phyloP scores from a whole-genome alignment of 495 filamentous ascomycete species.

The Apodospora peruviana region DNA sequence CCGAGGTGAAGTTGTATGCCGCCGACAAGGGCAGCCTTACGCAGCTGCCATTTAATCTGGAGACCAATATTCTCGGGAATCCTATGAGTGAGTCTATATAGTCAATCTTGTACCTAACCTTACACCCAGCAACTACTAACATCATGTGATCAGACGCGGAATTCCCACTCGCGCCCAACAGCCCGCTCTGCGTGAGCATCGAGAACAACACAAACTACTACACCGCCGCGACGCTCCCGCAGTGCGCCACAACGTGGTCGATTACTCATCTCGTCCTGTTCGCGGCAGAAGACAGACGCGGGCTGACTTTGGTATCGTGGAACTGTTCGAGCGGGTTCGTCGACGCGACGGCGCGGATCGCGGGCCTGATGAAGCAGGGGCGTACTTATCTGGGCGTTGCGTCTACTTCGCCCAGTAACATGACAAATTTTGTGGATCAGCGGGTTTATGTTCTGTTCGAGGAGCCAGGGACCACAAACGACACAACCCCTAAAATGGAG shows the following conservation, averaged over 20 bases:
- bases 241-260: background rate
- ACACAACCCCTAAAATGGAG: slow-evolving; percentile 1
- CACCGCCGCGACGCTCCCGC: background rate
- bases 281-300: background rate
- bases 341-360: slow-evolving; percentile 2
- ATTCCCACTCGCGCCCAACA: background rate
- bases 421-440: slow-evolving; percentile 9
- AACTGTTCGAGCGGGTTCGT: slow-evolving; percentile 12
- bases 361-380: slow-evolving; percentile 3
- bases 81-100: background rate
- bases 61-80: background rate
- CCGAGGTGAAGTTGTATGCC: background rate
- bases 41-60: background rate
- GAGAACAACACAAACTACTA: slow-evolving; percentile 8
- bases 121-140: background rate
- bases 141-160: no score
- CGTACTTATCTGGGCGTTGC: slow-evolving; percentile 9
- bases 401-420: slow-evolving; percentile 4
- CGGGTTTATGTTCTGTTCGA: slow-evolving; percentile 12
- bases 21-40: background rate
- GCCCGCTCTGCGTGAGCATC: background rate
- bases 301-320: slow-evolving; percentile 6
- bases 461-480: slow-evolving; percentile 1
- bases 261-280: slow-evolving; percentile 13
- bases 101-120: background rate